Evolutionary conservation across 768 basidiomycete genomes (phyloP).

Genomic region (Tremella mesenterica): DNA sequence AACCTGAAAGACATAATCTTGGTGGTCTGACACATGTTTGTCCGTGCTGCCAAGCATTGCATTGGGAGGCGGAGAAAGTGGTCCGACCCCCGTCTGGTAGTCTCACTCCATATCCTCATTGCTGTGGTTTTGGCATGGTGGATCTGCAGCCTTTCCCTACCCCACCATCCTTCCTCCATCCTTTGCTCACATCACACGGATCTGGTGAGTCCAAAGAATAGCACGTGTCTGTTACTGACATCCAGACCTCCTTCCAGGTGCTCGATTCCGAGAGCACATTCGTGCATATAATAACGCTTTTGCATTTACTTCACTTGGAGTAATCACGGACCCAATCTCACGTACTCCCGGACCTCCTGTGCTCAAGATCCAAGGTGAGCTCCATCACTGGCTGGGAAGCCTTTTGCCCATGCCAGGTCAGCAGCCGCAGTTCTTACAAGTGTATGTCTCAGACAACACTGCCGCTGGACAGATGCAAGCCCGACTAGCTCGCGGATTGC

Average conservation of each 20-base stretch:
- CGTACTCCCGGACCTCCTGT: neutral
- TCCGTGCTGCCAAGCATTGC: neutral
- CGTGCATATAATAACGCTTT: slow-evolving; percentile 18
- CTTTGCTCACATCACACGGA: neutral
- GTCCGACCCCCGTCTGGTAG: neutral
- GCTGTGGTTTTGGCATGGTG: neutral
- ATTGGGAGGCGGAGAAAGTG: neutral
- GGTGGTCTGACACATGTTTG: neutral
- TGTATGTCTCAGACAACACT: slow-evolving; percentile 9
- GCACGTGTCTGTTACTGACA: neutral
- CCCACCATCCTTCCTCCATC: neutral
- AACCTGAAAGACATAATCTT: neutral
- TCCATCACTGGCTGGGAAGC: slow-evolving; percentile 11
- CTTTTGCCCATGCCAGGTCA: neutral
- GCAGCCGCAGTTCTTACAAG: slow-evolving; percentile 7
- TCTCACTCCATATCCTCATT: neutral
- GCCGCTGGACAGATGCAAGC: neutral
- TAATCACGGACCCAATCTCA: slow-evolving; percentile 1
- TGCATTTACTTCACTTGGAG: slow-evolving; percentile 15
- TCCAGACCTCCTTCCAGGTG: neutral
- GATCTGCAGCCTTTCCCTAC: neutral
- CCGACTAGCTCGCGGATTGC: neutral
- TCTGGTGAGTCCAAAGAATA: neutral
- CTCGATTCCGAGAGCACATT: slow-evolving; percentile 10
- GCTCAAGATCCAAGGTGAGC: slow-evolving; percentile 9